These are phyloP conservation scores for Daldinia grandis DNA, from an alignment of 495 filamentous ascomycete species.

Conservation along the genomic window DNA sequence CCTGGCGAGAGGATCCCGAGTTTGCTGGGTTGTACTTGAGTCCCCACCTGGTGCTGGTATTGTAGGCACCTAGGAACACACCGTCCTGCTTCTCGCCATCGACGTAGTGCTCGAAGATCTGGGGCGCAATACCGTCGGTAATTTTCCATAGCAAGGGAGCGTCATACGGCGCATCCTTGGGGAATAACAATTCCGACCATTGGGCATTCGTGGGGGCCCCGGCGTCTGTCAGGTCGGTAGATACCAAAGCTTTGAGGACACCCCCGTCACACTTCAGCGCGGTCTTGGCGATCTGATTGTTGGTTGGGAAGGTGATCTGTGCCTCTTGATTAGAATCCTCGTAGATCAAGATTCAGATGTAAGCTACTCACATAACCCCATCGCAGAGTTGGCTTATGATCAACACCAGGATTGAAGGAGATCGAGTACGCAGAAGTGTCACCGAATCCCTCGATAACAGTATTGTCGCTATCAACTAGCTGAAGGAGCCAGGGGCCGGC, in stretches of 20 bases:
- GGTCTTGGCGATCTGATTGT: slow-evolving; percentile 36
- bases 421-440: slow-evolving; percentile 39
- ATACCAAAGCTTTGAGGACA: slow-evolving; percentile 26
- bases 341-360: not conserved
- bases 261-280: slow-evolving; percentile 30
- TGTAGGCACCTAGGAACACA: slow-evolving; percentile 39
- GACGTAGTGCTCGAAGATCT: slow-evolving; percentile 47
- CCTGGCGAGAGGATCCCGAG: not conserved
- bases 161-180: slow-evolving; percentile 36
- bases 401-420: slow-evolving; percentile 30
- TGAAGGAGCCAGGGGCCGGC: slow-evolving; percentile 45
- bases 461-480: slow-evolving; percentile 40
- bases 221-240: slow-evolving; percentile 32
- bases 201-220: slow-evolving; percentile 32
- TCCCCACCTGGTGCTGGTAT: slow-evolving; percentile 32
- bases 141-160: slow-evolving; percentile 42
- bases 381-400: slow-evolving; percentile 34
- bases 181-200: slow-evolving; percentile 39
- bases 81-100: slow-evolving; percentile 44
- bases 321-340: not conserved
- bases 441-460: slow-evolving; percentile 44
- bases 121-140: slow-evolving; percentile 26
- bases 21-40: slow-evolving; percentile 16
- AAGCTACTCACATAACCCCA: slow-evolving; percentile 42
- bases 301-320: slow-evolving; percentile 37